Conservation (phyloP, 768 basidiomycete species). For the Leccinum rimulosum region DNA sequence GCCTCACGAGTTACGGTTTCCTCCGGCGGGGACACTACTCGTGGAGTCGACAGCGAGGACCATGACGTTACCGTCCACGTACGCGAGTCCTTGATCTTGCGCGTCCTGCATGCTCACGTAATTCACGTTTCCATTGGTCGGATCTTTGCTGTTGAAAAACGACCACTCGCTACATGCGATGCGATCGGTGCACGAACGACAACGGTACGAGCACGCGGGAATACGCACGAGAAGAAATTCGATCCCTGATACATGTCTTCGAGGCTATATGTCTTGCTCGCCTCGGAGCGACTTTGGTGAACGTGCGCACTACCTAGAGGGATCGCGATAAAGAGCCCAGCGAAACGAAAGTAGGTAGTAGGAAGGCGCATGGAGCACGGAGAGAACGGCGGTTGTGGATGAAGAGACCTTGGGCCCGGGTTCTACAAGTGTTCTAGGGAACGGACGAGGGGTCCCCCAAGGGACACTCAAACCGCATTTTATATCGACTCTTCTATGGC, state of each 20-base stretch:
- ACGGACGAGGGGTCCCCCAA: neutral
- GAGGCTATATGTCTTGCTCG: constrained; percentile 29
- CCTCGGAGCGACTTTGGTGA: neutral
- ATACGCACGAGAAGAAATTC: constrained; percentile 54
- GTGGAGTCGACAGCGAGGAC: constrained; percentile 62
- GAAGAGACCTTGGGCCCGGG: neutral
- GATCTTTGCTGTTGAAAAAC: constrained; percentile 60
- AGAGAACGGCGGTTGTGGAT: neutral
- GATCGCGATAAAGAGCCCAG: constrained; percentile 25
- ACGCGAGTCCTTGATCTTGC: constrained; percentile 50
- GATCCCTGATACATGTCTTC: constrained; percentile 40
- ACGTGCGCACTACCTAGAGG: constrained; percentile 27
- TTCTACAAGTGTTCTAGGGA: neutral
- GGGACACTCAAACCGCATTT: neutral
- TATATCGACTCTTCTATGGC: constrained; percentile 2
- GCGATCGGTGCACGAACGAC: constrained; percentile 1
- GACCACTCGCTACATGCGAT: constrained; percentile 50
- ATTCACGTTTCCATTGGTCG: constrained; percentile 68
- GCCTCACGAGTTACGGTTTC: constrained; percentile 50
- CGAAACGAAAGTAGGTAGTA: constrained; percentile 23
- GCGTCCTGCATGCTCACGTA: constrained; percentile 52
- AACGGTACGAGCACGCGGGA: neutral
- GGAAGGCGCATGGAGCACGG: neutral
- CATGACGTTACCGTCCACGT: constrained; percentile 54
- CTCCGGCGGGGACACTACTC: constrained; percentile 44